Evolutionary conservation across 2,329 filamentous ascomycete genomes (phyloP).

Genomic region (Cladobotryum protrusum): DNA sequence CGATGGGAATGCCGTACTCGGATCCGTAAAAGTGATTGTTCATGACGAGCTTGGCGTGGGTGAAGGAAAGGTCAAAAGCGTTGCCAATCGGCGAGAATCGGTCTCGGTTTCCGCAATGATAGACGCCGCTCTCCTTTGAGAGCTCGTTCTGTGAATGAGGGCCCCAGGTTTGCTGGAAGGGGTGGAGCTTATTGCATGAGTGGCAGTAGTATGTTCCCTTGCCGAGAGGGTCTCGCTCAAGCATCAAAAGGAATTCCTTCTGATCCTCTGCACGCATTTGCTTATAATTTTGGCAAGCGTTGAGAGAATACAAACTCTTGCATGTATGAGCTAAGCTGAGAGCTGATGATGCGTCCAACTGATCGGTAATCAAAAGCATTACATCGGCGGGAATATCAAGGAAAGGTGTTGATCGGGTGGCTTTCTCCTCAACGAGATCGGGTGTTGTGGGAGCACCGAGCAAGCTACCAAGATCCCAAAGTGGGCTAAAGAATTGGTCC

Average conservation of each 20-base stretch:
- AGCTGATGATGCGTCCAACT: slow-evolving; percentile 13
- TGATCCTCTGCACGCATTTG: slow-evolving; percentile 7
- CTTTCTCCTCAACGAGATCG: background rate
- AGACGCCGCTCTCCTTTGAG: background rate
- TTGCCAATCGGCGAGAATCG: slow-evolving; percentile 16
- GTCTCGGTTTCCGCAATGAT: slow-evolving; percentile 13
- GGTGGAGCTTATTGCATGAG: slow-evolving; percentile 15
- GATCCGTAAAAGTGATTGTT: slow-evolving; percentile 18
- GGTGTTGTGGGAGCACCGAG: slow-evolving; percentile 5
- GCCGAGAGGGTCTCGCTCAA: slow-evolving; percentile 15
- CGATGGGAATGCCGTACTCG: slow-evolving; percentile 14
- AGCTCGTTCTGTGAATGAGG: slow-evolving; percentile 5
- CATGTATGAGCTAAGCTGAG: slow-evolving; percentile 16
- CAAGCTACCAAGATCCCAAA: slow-evolving; percentile 9
- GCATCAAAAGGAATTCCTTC: slow-evolving; percentile 11
- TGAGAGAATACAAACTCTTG: slow-evolving; percentile 9
- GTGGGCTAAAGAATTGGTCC: slow-evolving; percentile 9
- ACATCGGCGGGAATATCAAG: slow-evolving; percentile 17
- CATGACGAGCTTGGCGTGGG: slow-evolving; percentile 17
- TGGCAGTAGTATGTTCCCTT: slow-evolving; percentile 16
- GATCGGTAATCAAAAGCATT: slow-evolving; percentile 15
- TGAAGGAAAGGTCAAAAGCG: slow-evolving; percentile 14
- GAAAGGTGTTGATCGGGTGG: background rate
- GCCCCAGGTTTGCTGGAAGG: slow-evolving; percentile 12
- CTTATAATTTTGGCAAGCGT: background rate